phyloP scores from a whole-genome alignment of 441 rosid species.

The Biscutella laevigata region DNA sequence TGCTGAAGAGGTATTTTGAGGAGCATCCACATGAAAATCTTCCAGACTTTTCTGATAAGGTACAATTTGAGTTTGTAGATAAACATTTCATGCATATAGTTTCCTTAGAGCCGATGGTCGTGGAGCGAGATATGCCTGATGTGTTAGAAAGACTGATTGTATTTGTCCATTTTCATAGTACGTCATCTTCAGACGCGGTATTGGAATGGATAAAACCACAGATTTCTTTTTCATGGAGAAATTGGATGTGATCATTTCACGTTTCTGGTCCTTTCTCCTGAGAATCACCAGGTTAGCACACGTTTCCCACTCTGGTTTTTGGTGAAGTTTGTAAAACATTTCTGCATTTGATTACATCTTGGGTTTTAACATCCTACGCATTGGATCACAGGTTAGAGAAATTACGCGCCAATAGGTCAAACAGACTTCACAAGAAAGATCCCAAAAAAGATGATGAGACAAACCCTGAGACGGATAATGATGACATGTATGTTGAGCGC shows the following conservation, averaged over 20 bases:
- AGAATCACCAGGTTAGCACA: conserved; percentile 50
- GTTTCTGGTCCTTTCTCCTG: conserved; percentile 65
- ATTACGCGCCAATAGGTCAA: conserved; percentile 44
- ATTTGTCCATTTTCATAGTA: conserved; percentile 34
- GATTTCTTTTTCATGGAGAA: conserved; percentile 86
- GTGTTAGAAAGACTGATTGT: background rate
- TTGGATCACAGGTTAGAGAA: conserved; percentile 57
- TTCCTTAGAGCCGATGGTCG: background rate
- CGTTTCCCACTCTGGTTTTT: conserved; percentile 3
- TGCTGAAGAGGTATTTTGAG: conserved; percentile 53
- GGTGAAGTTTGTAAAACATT: background rate
- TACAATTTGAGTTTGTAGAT: conserved; percentile 17
- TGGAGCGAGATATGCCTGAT: background rate
- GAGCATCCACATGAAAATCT: conserved; percentile 50
- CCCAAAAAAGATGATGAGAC: conserved; percentile 70
- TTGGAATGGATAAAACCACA: conserved; percentile 74
- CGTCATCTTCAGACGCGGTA: conserved; percentile 87
- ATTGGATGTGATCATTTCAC: conserved; percentile 71
- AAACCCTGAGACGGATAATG: conserved; percentile 40
- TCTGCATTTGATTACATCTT: background rate
- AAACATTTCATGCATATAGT: background rate
- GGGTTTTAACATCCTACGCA: conserved; percentile 5
- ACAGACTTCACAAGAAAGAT: conserved; percentile 33
- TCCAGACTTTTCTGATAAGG: conserved; percentile 50
- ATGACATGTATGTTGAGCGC: conserved; percentile 61